Evolutionary conservation across 2,329 filamentous ascomycete species (phyloP), one percentile per base, ranked within the genome.

Genomic region (Penicillium sp.): DNA sequence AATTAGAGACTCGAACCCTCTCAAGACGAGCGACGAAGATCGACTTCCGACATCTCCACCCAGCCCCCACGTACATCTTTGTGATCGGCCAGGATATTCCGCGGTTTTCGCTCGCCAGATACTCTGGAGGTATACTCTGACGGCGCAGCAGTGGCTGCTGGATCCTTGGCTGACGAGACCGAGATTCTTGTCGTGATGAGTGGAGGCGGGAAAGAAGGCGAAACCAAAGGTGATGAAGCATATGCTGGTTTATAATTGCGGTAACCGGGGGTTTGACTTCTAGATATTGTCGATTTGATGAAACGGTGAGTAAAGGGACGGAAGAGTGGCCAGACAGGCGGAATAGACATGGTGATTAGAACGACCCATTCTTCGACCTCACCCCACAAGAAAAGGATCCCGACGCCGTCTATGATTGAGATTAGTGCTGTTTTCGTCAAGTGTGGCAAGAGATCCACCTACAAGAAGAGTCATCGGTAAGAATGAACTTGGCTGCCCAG

Each of bases 361-460:
- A 52, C 50, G 29, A 52, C 16, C 50, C 50, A 51, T 44, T 51
- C 50, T 35, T 51, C 50, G 13, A 52, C 36, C 32, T 52, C 47
- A 6, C 50, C 50, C 47, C 47, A 52, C 27, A 38, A 29, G 32
- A 52, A 52, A 0, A 52, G 39, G n/a, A 38, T 36, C 2, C 47
- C 50, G 11, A 49, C 43, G 1, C 45, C 50, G 10, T 45, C 50
- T 52, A 15, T 11, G 4, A 2, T 14, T 8, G 8, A 10, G 12
- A 28, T 48, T 39, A 48, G 37, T 23, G 5, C 11, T 16, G 4
- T 12, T 11, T 27, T 1, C 15, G 13, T 2, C 2, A 4, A 4
- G 4, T 5, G 22, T 4, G 14, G 14, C 17, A 13, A 15, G 25
- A n/a, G 6, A 5, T 6, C 25, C 12, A 13, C 44, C 34, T 29